These are phyloP conservation scores for Steccherinum ochraceum DNA, from an alignment of 768 basidiomycete species.

Conservation along the genomic window DNA sequence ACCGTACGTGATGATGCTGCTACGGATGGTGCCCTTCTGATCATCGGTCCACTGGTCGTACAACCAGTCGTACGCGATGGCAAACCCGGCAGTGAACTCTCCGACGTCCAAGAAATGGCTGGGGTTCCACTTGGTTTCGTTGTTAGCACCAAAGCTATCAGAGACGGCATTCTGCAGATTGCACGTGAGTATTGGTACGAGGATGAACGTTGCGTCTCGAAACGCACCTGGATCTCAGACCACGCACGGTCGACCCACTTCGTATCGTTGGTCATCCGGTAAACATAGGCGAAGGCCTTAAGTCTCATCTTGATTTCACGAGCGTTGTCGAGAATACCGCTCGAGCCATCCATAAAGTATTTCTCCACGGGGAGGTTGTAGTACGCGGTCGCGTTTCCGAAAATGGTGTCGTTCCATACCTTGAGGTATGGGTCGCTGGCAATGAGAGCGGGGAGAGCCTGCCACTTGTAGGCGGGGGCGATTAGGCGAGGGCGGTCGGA, in stretches of 20 bases:
- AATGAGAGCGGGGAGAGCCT: slow-evolving; percentile 72
- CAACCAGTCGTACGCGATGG: slow-evolving; percentile 94
- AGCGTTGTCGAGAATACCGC: slow-evolving; percentile 88
- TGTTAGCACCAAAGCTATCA: slow-evolving; percentile 66
- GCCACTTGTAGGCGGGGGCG: slow-evolving; percentile 91
- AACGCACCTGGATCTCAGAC: slow-evolving; percentile 74
- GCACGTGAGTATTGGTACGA: background rate
- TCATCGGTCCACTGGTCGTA: slow-evolving; percentile 75
- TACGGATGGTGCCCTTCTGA: slow-evolving; percentile 64
- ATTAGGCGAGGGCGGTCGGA: slow-evolving; percentile 85
- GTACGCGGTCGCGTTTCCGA: slow-evolving; percentile 80
- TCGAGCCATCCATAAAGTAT: slow-evolving; percentile 75
- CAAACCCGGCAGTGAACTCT: slow-evolving; percentile 87
- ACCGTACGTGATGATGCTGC: slow-evolving; percentile 73
- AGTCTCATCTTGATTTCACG: slow-evolving; percentile 85
- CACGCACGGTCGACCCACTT: slow-evolving; percentile 85
- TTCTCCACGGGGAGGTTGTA: slow-evolving; percentile 52
- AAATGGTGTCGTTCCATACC: slow-evolving; percentile 88
- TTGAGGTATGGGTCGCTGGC: slow-evolving; percentile 77
- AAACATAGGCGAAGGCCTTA: slow-evolving; percentile 90
- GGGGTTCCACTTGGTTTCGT: slow-evolving; percentile 75
- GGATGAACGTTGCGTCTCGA: no score
- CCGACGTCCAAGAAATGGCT: slow-evolving; percentile 88
- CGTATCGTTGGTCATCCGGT: slow-evolving; percentile 87
- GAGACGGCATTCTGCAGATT: slow-evolving; percentile 63